Percentiles rank a stretch among this genome's conserved stretches.
Evolutionary conservation across 108 stramenopile species (phyloP).

Genomic region (Chaetoceros tenuissimus): DNA sequence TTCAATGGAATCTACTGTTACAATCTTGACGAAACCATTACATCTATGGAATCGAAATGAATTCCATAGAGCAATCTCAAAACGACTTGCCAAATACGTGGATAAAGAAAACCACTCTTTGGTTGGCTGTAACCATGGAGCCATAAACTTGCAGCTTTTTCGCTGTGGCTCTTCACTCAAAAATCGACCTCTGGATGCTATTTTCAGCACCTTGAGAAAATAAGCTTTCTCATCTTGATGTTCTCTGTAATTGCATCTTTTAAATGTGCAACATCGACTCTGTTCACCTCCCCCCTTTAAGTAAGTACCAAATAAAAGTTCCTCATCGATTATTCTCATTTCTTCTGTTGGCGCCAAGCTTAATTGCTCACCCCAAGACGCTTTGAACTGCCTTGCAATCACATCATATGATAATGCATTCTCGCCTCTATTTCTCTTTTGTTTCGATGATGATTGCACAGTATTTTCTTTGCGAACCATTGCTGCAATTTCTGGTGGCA

Average conservation of each 20-base stretch:
- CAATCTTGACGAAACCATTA: no score
- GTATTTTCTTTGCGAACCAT: not conserved
- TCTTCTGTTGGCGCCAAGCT: slow-evolving; percentile 32
- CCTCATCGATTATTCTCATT: slow-evolving; percentile 24
- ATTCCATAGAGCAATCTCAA: slow-evolving; percentile 59
- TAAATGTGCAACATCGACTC: not conserved
- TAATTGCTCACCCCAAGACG: slow-evolving; percentile 27
- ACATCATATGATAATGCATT: slow-evolving; percentile 9
- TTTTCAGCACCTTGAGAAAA: slow-evolving; percentile 22
- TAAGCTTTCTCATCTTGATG: not conserved
- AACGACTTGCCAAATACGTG: slow-evolving; percentile 66
- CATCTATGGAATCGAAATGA: no score
- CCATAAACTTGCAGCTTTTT: slow-evolving; percentile 10
- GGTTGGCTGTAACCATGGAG: slow-evolving; percentile 63
- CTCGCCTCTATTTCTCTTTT: not conserved
- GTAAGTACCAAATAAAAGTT: slow-evolving; percentile 15
- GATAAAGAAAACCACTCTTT: slow-evolving; percentile 67
- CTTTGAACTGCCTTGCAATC: slow-evolving; percentile 22
- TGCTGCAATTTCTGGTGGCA: slow-evolving; percentile 1
- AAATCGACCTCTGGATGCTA: slow-evolving; percentile 39
- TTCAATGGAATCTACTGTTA: no score
- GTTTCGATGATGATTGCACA: not conserved
- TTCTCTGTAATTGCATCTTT: not conserved
- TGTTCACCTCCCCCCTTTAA: not conserved
- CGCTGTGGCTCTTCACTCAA: slow-evolving; percentile 1